phyloP scores from a whole-genome alignment of 345 rosid species.

The Pseudoturritis turrita region DNA sequence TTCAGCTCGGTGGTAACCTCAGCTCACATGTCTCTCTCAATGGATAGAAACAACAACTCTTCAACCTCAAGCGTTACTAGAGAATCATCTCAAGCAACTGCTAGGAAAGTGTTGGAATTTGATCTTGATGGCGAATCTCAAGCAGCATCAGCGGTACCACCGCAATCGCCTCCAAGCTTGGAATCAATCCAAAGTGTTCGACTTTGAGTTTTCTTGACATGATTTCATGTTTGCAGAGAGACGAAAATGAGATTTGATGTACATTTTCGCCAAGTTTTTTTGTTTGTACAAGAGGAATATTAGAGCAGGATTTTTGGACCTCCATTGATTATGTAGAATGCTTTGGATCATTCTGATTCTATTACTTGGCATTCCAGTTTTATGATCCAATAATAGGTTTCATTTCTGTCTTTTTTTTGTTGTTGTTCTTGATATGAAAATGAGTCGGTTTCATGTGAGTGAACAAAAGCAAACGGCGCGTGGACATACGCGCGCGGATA shows the following conservation, averaged over 20 bases:
- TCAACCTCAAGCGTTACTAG: conserved; percentile 31
- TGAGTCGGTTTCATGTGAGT: neutral
- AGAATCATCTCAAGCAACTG: conserved; percentile 42
- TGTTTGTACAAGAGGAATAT: neutral
- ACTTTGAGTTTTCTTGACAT: neutral
- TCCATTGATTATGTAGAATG: neutral
- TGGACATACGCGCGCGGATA: neutral
- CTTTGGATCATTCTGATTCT: neutral
- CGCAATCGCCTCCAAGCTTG: conserved; percentile 54
- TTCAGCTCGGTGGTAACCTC: conserved; percentile 50
- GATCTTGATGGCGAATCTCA: conserved; percentile 7
- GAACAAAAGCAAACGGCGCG: neutral
- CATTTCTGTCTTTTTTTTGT: neutral
- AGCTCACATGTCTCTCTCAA: conserved; percentile 32
- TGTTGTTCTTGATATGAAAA: neutral
- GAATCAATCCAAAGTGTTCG: conserved; percentile 11
- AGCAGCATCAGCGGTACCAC: conserved; percentile 45
- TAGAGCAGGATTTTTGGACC: conserved; percentile 9
- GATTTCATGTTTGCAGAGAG: neutral
- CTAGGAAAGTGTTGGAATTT: conserved; percentile 48
- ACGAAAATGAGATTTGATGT: neutral
- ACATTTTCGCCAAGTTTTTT: neutral
- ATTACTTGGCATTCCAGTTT: too few species aligned
- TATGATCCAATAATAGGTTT: neutral
- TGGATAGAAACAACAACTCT: conserved; percentile 27